Evolutionary conservation across 192 early-diverging fungal genomes (phyloP).

Genomic region (Piromyces sp.): DNA sequence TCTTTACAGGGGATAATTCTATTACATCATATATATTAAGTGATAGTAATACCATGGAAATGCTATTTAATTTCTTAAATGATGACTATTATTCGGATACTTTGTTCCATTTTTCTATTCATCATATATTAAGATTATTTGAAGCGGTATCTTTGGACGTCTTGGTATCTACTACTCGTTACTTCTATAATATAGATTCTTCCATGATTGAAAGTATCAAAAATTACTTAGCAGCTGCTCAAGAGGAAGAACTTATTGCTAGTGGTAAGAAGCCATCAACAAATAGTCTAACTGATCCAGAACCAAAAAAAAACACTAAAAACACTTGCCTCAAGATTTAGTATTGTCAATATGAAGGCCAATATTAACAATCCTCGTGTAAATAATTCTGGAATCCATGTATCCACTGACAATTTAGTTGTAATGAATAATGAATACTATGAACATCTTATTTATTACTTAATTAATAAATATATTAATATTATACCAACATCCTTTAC

Average conservation of each 20-base stretch:
- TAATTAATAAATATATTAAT: background rate
- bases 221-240: background rate
- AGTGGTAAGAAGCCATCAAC: too few relatives aligned
- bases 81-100: background rate
- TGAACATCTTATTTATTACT: background rate
- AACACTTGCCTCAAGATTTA: background rate
- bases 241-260: too few relatives aligned
- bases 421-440: background rate
- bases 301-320: too few relatives aligned
- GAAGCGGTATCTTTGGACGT: background rate
- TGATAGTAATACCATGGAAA: background rate
- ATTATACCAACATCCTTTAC: background rate
- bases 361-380: background rate
- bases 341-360: background rate
- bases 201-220: background rate
- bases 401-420: background rate
- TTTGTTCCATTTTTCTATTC: background rate
- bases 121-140: background rate
- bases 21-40: background rate
- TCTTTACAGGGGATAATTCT: background rate
- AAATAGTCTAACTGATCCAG: too few relatives aligned
- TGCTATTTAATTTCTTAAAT: background rate
- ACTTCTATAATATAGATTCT: background rate
- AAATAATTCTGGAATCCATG: background rate
- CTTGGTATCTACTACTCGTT: background rate